Base-by-base conservation (phyloP, 306 rosid genomes). In the Biancaea sappan region DNA sequence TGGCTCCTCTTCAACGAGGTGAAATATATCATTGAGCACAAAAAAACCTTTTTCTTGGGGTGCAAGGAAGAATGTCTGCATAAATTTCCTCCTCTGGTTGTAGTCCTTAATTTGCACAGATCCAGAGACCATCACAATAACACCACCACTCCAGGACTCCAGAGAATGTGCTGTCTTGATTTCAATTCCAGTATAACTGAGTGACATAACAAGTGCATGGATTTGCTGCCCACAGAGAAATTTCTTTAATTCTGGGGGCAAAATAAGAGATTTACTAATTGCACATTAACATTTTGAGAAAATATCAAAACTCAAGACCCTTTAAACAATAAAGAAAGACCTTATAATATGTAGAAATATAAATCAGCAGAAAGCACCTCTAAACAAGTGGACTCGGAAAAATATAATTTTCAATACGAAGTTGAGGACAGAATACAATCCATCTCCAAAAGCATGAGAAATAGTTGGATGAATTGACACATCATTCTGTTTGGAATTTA, bases 121-220 rank as follows among this genome's bases (percentile, higher is more conserved):
- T 81, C 98, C 97, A 48, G 96, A 90, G 79, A 94, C 98, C 98
- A 94, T 85, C 73, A 92, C 95, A 71, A 94, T 38, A 74, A 91
- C 93, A 62, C 98, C 98, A 54, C 93, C 96, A 67, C 86, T 88
- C 98, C 97, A 94, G 35, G 98, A 94, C 77, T 94, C 98, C 79
- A 90, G 71, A 69, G 97, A 86, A 50, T 91, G 88, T 6, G 82
- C 93, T 3, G 97, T 87, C 89, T 87, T 88, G 82, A 94, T 90
- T 88, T 94, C 98, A 82, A 90, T 80, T 79, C 93, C 98, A 63
- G 90, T 80, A 77, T 81, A 90, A 66, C 73, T 80, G 24, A 94
- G 89, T 24, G 98, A 89, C 98, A 94, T 94, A 62, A 94, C 85
- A 75, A 94, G 82, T 24, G 89, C 44, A 75, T 91, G 96, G 84